Evolutionary conservation across 192 early-diverging fungal genomes (phyloP), one percentile per base, ranked within the genome.

Genomic region (Spizellomyces sp.): DNA sequence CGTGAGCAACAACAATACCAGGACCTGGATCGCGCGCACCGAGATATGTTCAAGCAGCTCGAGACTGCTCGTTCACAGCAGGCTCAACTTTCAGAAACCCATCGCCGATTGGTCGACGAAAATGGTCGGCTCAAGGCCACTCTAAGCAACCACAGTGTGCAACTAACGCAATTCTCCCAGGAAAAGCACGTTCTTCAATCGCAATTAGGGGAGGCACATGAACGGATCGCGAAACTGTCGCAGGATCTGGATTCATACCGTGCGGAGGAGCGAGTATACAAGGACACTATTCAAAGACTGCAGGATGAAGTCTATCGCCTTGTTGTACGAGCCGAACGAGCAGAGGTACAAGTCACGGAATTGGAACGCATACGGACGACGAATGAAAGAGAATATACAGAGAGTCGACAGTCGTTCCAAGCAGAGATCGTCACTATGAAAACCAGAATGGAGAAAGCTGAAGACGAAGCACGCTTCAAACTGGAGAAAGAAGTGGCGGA

Each of bases 81-180:
- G 1, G 56, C 44, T 17, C 45, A 45, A 9, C 46, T 70, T 5
- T 67, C 63, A 5, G 78, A 79, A 36, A 45, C 65, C 5, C 64
- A 78, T 45, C 60, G 67, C 42, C 36, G 57, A 47, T 55, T 79
- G 7, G 44, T 41, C 14, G 45, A 27, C 15, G 79, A 77, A 10
- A 64, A 68, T 54, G 59, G 46, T 6, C 64, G 73, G 65, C 22
- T 78, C 12, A 80, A 80, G 57, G 72, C 77, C 45, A 27, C 48
- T n/a, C 17, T 62, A 45, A 9, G 21, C 17, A 75, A 22, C 9
- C 27, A 36, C 27, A 36, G 27, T 3, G 3, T 36, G 1, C 76
- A 80, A 36, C 22, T 60, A 10, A 77, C 45, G 15, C 46, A 66
- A 48, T 8, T 68, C 17, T 44, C 67, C 9, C 65, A 71, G 21